Evolutionary conservation across 345 rosid genomes (phyloP).

Genomic region (Salix exigua): DNA sequence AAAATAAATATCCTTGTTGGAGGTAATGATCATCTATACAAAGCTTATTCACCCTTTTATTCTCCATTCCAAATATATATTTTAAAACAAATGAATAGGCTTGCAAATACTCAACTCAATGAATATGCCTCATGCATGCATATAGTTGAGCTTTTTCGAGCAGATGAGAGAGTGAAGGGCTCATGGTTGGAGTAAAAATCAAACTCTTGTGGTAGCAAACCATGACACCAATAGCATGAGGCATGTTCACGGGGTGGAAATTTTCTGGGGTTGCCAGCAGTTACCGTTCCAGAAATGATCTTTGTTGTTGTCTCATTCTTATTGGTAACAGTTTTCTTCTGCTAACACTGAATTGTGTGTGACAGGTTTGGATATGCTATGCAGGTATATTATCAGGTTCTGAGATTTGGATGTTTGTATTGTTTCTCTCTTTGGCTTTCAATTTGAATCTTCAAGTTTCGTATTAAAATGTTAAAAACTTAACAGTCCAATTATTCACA

Average conservation of each 20-base stretch:
- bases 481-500: neutral
- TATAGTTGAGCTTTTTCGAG: no score
- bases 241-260: constrained; percentile 12
- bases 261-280: constrained; percentile 70
- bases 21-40: no score
- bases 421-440: neutral
- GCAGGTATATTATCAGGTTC: constrained; percentile 42
- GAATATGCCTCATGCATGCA: no score
- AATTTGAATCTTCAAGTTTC: neutral
- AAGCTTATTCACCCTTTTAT: no score
- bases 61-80: no score
- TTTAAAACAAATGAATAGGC: no score
- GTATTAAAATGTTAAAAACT: neutral
- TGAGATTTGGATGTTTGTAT: neutral
- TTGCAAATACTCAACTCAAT: no score
- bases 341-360: neutral
- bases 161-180: no score
- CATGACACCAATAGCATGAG: no score
- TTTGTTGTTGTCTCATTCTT: neutral
- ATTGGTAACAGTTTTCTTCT: neutral
- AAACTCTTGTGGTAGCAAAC: no score
- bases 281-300: constrained; percentile 54
- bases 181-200: no score
- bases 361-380: constrained; percentile 62
- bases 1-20: no score